Evolutionary conservation across 2,329 filamentous ascomycete genomes (phyloP).

Genomic region (Penicillium paneum): DNA sequence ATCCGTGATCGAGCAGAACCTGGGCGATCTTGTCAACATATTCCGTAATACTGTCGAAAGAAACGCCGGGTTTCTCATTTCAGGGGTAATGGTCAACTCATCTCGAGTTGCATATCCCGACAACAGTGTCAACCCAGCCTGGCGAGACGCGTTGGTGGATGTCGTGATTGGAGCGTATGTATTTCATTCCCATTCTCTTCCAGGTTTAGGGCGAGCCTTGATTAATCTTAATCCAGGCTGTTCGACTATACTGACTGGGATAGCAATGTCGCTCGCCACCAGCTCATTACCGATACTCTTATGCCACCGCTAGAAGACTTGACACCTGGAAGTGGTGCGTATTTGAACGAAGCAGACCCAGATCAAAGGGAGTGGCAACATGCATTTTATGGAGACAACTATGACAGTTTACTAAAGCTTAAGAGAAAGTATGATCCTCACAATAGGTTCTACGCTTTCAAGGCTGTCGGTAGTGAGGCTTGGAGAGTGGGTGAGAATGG

Average conservation of each 20-base stretch:
- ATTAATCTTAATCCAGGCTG: neutral
- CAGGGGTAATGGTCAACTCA: slow-evolving; percentile 13
- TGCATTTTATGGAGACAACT: slow-evolving; percentile 22
- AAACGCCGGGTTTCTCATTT: slow-evolving; percentile 3
- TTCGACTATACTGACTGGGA: slow-evolving; percentile 6
- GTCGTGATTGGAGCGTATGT: slow-evolving; percentile 10
- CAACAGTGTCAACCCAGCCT: slow-evolving; percentile 17
- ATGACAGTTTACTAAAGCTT: neutral
- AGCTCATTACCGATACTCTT: slow-evolving; percentile 9
- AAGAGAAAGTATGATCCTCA: slow-evolving; percentile 17
- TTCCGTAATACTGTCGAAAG: slow-evolving; percentile 8
- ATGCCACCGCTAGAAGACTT: slow-evolving; percentile 9
- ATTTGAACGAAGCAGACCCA: slow-evolving; percentile 26
- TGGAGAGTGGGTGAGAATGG: neutral
- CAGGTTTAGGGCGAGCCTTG: accelerated
- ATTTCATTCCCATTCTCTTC: neutral
- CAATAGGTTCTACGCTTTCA: slow-evolving; percentile 11
- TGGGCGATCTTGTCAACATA: neutral
- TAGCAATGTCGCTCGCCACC: neutral
- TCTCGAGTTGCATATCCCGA: slow-evolving; percentile 1
- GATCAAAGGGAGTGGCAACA: slow-evolving; percentile 21
- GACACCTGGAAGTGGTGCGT: slow-evolving; percentile 18
- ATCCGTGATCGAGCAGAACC: slow-evolving; percentile 5
- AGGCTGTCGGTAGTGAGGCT: slow-evolving; percentile 13
- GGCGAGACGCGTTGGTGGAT: slow-evolving; percentile 8